Percentiles rank a stretch among this genome's conserved stretches.
phyloP scores from a whole-genome alignment of 1,284 basidiomycete species.

The Ustilago crameri region DNA sequence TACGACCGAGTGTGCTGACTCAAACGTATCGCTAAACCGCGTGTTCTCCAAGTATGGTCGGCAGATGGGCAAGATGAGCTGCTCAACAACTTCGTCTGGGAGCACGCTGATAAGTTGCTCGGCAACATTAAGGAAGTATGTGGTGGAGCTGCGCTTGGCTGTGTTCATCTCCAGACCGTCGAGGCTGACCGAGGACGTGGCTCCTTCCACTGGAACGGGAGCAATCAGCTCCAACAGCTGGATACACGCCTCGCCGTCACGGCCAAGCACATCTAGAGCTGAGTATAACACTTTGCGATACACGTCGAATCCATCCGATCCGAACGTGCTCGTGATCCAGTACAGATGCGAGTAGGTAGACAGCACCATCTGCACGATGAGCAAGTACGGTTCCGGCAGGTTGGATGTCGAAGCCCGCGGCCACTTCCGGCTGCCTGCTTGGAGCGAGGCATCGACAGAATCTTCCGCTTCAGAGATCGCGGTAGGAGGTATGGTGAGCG shows the following conservation, averaged over 20 bases:
- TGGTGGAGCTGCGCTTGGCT: slow-evolving; percentile 38
- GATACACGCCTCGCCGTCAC: slow-evolving; percentile 59
- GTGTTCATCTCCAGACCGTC: slow-evolving; percentile 23
- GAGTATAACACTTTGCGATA: slow-evolving; percentile 66
- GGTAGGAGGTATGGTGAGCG: slow-evolving; percentile 40
- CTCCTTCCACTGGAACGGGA: slow-evolving; percentile 15
- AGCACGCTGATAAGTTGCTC: slow-evolving; percentile 61
- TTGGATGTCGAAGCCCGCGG: slow-evolving; percentile 51
- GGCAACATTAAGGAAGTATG: slow-evolving; percentile 61
- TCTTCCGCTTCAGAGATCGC: slow-evolving; percentile 8
- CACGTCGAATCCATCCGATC: slow-evolving; percentile 60
- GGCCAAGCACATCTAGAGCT: slow-evolving; percentile 59
- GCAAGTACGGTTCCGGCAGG: slow-evolving; percentile 54
- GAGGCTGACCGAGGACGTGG: neutral
- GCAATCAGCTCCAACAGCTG: slow-evolving; percentile 40
- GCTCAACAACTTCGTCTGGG: slow-evolving; percentile 59
- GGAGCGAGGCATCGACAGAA: neutral
- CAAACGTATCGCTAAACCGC: slow-evolving; percentile 60
- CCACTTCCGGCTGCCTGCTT: slow-evolving; percentile 29
- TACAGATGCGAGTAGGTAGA: slow-evolving; percentile 56
- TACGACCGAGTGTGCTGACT: slow-evolving; percentile 65
- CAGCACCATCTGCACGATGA: slow-evolving; percentile 49
- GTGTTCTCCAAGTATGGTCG: slow-evolving; percentile 58
- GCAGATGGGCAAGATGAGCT: slow-evolving; percentile 53
- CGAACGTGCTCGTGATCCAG: slow-evolving; percentile 63